Evolutionary conservation across 768 basidiomycete genomes (phyloP).

Genomic region (Russula emetica): DNA sequence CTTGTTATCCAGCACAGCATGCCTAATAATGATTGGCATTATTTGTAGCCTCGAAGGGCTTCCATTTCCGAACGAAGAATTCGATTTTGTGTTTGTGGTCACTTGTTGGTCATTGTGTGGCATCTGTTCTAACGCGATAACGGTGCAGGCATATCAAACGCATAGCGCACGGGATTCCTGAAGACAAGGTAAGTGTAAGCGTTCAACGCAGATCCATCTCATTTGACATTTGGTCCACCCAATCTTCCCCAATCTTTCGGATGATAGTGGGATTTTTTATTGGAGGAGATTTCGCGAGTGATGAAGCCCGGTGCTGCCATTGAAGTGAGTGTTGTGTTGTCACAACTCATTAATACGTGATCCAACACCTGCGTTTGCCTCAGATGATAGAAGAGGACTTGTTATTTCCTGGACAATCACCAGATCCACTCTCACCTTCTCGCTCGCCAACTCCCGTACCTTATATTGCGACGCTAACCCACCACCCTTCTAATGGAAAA

Average conservation of each 20-base stretch:
- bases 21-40: conserved; percentile 14
- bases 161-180: conserved; percentile 69
- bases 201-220: neutral
- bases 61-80: conserved; percentile 67
- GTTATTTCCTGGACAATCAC: conserved; percentile 57
- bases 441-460: conserved; percentile 22
- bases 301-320: conserved; percentile 73
- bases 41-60: conserved; percentile 55
- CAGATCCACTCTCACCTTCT: conserved; percentile 31
- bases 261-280: conserved; percentile 57
- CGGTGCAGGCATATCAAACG: conserved; percentile 57
- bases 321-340: conserved; percentile 42
- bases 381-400: conserved; percentile 74
- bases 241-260: neutral
- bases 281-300: conserved; percentile 66
- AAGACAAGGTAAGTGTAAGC: conserved; percentile 52
- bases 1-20: conserved; percentile 6
- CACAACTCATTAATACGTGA: neutral
- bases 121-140: neutral
- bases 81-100: conserved; percentile 66
- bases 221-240: neutral
- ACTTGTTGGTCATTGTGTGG: neutral
- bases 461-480: neutral
- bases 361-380: neutral
- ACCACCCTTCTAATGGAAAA: conserved; percentile 8